Conservation (phyloP, 257 asterid genomes). For the Solanum clarkiae region DNA sequence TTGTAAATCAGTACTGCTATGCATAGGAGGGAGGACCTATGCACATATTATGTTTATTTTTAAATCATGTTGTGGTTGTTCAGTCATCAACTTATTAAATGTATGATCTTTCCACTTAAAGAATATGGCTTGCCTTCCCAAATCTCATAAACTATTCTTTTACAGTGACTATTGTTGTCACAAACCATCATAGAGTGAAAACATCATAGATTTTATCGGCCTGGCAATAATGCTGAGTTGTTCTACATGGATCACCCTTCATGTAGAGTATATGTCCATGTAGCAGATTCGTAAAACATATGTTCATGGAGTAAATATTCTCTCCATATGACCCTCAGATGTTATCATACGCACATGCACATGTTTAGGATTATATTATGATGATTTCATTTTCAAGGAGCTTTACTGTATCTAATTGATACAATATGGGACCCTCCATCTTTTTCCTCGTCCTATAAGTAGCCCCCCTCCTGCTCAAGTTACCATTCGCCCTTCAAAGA, state of each 20-base stretch:
- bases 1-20: constrained; percentile 1
- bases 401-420: constrained; percentile 30
- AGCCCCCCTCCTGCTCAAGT: constrained; percentile 25
- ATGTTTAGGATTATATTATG: constrained; percentile 22
- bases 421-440: constrained; percentile 18
- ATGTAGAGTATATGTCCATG: constrained; percentile 8
- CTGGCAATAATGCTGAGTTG: constrained; percentile 11
- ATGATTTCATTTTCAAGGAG: constrained; percentile 32
- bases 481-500: constrained; percentile 33
- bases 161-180: constrained; percentile 14
- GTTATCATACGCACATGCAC: constrained; percentile 1
- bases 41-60: constrained; percentile 6
- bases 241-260: constrained; percentile 3
- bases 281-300: background rate
- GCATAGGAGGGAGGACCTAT: constrained; percentile 5
- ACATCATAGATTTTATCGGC: constrained; percentile 9
- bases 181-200: constrained; percentile 11
- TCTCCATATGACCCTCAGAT: constrained; percentile 5
- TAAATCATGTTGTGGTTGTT: constrained; percentile 19
- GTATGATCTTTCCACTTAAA: constrained; percentile 16
- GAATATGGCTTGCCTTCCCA: constrained; percentile 21
- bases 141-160: constrained; percentile 16
- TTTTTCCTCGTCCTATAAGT: constrained; percentile 46
- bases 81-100: constrained; percentile 29
- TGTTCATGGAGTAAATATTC: constrained; percentile 9